These are phyloP conservation scores for Fusarium globosum DNA, from an alignment of 2,329 filamentous ascomycete genomes.

Conservation along the genomic window DNA sequence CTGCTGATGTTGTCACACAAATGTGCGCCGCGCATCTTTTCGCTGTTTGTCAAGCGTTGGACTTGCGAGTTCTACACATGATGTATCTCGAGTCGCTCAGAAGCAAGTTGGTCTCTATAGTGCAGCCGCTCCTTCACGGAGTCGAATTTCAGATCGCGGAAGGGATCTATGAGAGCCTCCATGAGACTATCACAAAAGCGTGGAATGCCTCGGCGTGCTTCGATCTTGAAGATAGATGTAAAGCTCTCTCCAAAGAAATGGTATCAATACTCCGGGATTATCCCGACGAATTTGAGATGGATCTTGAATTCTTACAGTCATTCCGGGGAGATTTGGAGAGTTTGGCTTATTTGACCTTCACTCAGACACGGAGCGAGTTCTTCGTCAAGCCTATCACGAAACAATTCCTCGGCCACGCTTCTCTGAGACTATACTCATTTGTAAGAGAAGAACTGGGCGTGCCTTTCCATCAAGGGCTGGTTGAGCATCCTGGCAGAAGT, in stretches of 20 bases:
- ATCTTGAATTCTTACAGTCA: fast-evolving
- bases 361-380: background rate
- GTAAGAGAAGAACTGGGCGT: background rate
- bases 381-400: fast-evolving
- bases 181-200: fast-evolving
- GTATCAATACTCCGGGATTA: fast-evolving
- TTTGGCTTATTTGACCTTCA: fast-evolving
- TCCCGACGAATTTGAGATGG: fast-evolving
- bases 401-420: fast-evolving
- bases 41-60: background rate
- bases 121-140: fast-evolving
- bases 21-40: background rate
- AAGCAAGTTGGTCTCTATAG: background rate
- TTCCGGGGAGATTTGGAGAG: background rate
- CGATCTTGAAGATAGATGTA: background rate
- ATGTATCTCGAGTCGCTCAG: background rate
- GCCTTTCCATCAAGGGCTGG: background rate
- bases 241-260: background rate
- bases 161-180: background rate
- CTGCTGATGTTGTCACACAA: background rate
- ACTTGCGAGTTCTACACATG: background rate
- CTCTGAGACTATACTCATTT: background rate
- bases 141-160: fast-evolving
- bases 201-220: background rate
- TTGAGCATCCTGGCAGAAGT: background rate